phyloP scores from a whole-genome alignment of 768 basidiomycete species.

The Leccinum longicurvipes region DNA sequence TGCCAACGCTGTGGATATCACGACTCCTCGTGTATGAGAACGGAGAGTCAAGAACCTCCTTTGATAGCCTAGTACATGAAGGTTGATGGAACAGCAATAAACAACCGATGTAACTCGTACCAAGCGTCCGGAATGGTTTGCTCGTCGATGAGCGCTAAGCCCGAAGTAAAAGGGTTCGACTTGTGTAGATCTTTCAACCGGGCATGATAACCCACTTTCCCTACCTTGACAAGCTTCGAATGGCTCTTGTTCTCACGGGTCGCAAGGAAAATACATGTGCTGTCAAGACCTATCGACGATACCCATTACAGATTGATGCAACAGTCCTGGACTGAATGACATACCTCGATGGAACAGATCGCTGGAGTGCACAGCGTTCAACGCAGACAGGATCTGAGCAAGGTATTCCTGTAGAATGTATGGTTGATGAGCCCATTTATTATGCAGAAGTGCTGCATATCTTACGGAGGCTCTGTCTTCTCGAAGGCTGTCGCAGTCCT shows the following conservation, averaged over 20 bases:
- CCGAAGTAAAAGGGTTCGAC: constrained; percentile 70
- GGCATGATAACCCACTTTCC: constrained; percentile 68
- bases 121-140: constrained; percentile 29
- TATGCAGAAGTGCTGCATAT: not conserved
- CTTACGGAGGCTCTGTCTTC: constrained; percentile 68
- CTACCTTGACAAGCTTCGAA: constrained; percentile 69
- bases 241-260: constrained; percentile 47
- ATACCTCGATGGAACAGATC: constrained; percentile 71
- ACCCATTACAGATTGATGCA: not conserved
- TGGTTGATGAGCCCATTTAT: not conserved
- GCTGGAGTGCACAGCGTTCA: constrained; percentile 62
- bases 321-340: not conserved
- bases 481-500: constrained; percentile 70
- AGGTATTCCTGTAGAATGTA: constrained; percentile 61
- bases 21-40: constrained; percentile 73
- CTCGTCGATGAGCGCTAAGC: constrained; percentile 15
- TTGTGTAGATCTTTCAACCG: constrained; percentile 76
- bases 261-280: constrained; percentile 60
- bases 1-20: constrained; percentile 80
- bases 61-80: constrained; percentile 53
- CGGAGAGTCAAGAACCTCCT: constrained; percentile 75
- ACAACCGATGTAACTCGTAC: constrained; percentile 4
- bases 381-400: constrained; percentile 63
- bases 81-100: not conserved
- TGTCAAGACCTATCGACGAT: constrained; percentile 45